Percentiles rank a stretch among this genome's conserved stretches.
phyloP scores from a whole-genome alignment of 1,139 yeast genomes.

The Saccharomyces hybrid region DNA sequence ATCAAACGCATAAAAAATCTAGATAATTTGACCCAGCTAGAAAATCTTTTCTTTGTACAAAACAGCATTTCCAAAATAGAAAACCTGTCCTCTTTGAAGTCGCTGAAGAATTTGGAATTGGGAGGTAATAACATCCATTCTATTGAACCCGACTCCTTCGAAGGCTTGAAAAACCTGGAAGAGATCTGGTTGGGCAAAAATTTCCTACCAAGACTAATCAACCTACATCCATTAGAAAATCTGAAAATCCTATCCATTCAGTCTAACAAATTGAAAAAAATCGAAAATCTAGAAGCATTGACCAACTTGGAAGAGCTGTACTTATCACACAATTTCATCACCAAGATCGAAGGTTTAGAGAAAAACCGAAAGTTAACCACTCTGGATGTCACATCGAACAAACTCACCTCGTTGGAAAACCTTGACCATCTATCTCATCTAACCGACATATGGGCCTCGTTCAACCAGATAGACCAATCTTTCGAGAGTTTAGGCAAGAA shows the following conservation, averaged over 20 bases:
- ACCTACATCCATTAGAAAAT: slow-evolving; percentile 52
- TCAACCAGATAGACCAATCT: slow-evolving; percentile 52
- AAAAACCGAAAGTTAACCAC: slow-evolving; percentile 59
- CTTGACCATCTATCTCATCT: slow-evolving; percentile 56
- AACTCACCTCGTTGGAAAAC: slow-evolving; percentile 52
- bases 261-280: slow-evolving; percentile 67
- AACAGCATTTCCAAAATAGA: slow-evolving; percentile 73
- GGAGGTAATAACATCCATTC: slow-evolving; percentile 80
- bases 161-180: slow-evolving; percentile 46
- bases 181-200: slow-evolving; percentile 95
- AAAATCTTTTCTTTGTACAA: slow-evolving; percentile 76
- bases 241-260: slow-evolving; percentile 83
- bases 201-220: slow-evolving; percentile 57
- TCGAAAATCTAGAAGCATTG: slow-evolving; percentile 74
- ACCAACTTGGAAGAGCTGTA: slow-evolving; percentile 76
- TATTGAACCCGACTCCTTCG: slow-evolving; percentile 41
- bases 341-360: slow-evolving; percentile 70
- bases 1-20: slow-evolving; percentile 81
- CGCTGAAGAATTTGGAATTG: slow-evolving; percentile 66
- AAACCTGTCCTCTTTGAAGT: slow-evolving; percentile 49
- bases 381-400: slow-evolving; percentile 75
- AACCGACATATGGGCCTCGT: slow-evolving; percentile 92
- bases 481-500: slow-evolving; percentile 65
- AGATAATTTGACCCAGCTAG: slow-evolving; percentile 52
- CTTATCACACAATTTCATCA: slow-evolving; percentile 77